Evolutionary conservation across 257 asterid genomes (phyloP).

Genomic region (Nemophila menziesii): DNA sequence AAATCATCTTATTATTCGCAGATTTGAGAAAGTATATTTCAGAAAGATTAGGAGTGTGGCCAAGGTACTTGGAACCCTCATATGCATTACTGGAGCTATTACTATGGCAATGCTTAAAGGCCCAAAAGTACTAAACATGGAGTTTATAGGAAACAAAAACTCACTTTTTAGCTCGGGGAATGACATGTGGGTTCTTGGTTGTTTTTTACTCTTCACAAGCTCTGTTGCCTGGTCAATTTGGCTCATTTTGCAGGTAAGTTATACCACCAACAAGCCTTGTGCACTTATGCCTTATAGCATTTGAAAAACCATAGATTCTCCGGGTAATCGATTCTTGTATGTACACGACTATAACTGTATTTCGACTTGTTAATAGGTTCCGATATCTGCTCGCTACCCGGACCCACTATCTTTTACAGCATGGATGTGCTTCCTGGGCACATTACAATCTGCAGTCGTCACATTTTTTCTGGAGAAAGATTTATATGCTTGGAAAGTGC

Average conservation of each 20-base stretch:
- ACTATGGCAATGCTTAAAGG: slow-evolving; percentile 61
- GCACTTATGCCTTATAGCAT: no score
- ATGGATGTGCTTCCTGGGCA: slow-evolving; percentile 27
- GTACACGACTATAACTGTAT: not conserved
- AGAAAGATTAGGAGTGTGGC: slow-evolving; percentile 41
- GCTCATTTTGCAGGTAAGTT: slow-evolving; percentile 45
- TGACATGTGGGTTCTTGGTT: slow-evolving; percentile 54
- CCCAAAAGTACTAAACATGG: slow-evolving; percentile 49
- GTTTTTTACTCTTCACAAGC: slow-evolving; percentile 40
- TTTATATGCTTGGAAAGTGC: slow-evolving; percentile 23
- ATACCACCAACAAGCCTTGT: no score
- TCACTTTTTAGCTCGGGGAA: slow-evolving; percentile 18
- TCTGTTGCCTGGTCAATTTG: slow-evolving; percentile 46
- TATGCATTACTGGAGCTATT: slow-evolving; percentile 54
- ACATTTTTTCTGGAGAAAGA: slow-evolving; percentile 17
- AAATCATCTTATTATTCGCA: no score
- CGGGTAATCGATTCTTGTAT: not conserved
- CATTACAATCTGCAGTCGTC: slow-evolving; percentile 19
- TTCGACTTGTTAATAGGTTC: slow-evolving; percentile 15
- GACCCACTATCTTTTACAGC: slow-evolving; percentile 32
- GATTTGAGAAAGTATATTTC: slow-evolving; percentile 41
- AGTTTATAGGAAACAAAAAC: slow-evolving; percentile 16
- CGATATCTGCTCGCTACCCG: slow-evolving; percentile 18
- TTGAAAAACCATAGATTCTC: no score
- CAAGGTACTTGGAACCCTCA: slow-evolving; percentile 39